Percentiles rank a stretch among this genome's conserved stretches.
Conservation (phyloP, 208 protist species). For the Trypanosoma mega region DNA sequence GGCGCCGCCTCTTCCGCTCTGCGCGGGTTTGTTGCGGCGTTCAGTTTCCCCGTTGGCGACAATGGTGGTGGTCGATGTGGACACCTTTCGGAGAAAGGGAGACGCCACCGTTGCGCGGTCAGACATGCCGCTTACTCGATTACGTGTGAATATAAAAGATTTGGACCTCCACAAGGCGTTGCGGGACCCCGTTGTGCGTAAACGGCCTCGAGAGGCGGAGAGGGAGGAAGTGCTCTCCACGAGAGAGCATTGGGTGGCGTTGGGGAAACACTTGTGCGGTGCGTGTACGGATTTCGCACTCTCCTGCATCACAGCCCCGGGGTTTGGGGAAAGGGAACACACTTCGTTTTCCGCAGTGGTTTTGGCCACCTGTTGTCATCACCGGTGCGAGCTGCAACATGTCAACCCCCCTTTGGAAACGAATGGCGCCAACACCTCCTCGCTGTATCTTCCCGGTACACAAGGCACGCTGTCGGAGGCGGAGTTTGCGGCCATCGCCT, state of each 20-base stretch:
- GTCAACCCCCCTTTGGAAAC: conserved; percentile 32
- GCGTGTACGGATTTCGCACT: conserved; percentile 80
- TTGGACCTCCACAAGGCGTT: conserved; percentile 50
- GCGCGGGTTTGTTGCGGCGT: not conserved
- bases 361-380: conserved; percentile 80
- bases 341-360: conserved; percentile 36
- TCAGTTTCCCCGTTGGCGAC: conserved; percentile 5
- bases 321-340: conserved; percentile 1
- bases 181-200: not conserved
- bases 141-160: conserved; percentile 82
- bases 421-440: too few species aligned
- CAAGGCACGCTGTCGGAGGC: conserved; percentile 24
- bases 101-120: conserved; percentile 65
- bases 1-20: too few species aligned
- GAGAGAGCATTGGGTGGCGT: conserved; percentile 37
- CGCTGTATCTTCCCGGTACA: conserved; percentile 41
- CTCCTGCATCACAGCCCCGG: conserved; percentile 47
- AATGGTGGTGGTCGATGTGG: conserved; percentile 64
- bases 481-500: conserved; percentile 62
- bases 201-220: not conserved
- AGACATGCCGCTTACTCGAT: conserved; percentile 41
- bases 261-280: conserved; percentile 82
- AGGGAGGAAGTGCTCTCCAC: not conserved
- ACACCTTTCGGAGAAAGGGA: conserved; percentile 64
- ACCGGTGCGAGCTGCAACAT: conserved; percentile 68